These are phyloP conservation scores for Coemansia umbellata DNA, from an alignment of 192 early-diverging fungal genomes.

Conservation along the genomic window DNA sequence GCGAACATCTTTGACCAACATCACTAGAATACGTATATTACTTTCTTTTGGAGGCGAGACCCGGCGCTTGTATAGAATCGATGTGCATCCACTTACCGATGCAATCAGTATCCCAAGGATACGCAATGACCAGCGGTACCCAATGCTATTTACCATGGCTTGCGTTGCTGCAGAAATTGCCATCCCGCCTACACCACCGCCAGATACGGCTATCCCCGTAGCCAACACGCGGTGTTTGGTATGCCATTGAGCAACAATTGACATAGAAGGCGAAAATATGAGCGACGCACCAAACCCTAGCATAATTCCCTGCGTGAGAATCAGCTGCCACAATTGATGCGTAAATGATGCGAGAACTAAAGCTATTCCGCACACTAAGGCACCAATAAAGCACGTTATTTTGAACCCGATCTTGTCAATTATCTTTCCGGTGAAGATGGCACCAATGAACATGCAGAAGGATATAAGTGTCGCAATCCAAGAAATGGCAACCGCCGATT, in stretches of 20 bases:
- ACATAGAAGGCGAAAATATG: slow-evolving; percentile 64
- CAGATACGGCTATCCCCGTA: slow-evolving; percentile 65
- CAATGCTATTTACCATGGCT: slow-evolving; percentile 39
- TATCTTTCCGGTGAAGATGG: slow-evolving; percentile 10
- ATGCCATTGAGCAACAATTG: slow-evolving; percentile 67
- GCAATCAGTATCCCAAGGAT: slow-evolving; percentile 6
- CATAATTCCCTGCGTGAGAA: slow-evolving; percentile 65
- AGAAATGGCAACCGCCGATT: slow-evolving; percentile 6
- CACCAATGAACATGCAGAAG: slow-evolving; percentile 19
- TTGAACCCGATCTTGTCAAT: slow-evolving; percentile 7
- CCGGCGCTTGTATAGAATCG: slow-evolving; percentile 8
- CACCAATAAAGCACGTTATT: slow-evolving; percentile 1
- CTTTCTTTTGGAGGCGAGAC: slow-evolving; percentile 2
- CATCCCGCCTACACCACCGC: slow-evolving; percentile 67
- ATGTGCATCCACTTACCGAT: background rate
- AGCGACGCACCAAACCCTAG: slow-evolving; percentile 64
- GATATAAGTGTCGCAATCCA: slow-evolving; percentile 20
- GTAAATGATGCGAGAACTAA: slow-evolving; percentile 16
- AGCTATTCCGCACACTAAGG: background rate
- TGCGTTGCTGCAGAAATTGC: slow-evolving; percentile 52
- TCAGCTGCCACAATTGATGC: slow-evolving; percentile 56
- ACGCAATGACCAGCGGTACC: slow-evolving; percentile 14
- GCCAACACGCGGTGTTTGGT: slow-evolving; percentile 58
- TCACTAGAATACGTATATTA: background rate
- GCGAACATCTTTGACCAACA: background rate